These are phyloP conservation scores for Sophora flavescens DNA, from an alignment of 306 rosid genomes.

Conservation along the genomic window DNA sequence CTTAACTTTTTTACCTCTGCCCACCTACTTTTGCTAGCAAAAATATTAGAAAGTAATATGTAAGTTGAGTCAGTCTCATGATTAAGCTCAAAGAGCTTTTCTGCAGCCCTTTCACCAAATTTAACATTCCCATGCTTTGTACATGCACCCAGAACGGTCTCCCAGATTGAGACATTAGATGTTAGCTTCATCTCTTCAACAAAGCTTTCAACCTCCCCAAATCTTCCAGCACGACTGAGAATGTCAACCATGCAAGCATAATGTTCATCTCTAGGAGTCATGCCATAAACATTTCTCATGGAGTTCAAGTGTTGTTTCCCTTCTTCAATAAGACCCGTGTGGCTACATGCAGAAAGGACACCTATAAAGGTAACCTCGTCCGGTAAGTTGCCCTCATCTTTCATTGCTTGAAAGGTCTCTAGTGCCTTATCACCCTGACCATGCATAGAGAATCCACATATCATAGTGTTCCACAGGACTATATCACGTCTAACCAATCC, in stretches of 20 bases:
- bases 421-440: constrained; percentile 53
- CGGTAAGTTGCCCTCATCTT: constrained; percentile 36
- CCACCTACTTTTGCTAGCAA: constrained; percentile 55
- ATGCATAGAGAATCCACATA: constrained; percentile 49
- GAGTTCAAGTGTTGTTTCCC: constrained; percentile 45
- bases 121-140: constrained; percentile 48
- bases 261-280: constrained; percentile 50
- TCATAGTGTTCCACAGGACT: constrained; percentile 54
- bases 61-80: constrained; percentile 51
- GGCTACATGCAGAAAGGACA: constrained; percentile 55
- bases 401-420: constrained; percentile 52
- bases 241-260: constrained; percentile 55
- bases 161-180: constrained; percentile 47
- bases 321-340: constrained; percentile 51
- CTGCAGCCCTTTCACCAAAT: constrained; percentile 48
- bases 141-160: constrained; percentile 51
- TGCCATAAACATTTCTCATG: constrained; percentile 41
- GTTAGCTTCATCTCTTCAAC: constrained; percentile 50
- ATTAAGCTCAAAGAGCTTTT: constrained; percentile 47
- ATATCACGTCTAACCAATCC: constrained; percentile 43
- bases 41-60: constrained; percentile 52
- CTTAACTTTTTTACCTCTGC: constrained; percentile 44
- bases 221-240: constrained; percentile 56
- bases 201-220: constrained; percentile 49
- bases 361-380: constrained; percentile 53